Conservation (phyloP, 768 basidiomycete genomes). For the Auricularia sp. region DNA sequence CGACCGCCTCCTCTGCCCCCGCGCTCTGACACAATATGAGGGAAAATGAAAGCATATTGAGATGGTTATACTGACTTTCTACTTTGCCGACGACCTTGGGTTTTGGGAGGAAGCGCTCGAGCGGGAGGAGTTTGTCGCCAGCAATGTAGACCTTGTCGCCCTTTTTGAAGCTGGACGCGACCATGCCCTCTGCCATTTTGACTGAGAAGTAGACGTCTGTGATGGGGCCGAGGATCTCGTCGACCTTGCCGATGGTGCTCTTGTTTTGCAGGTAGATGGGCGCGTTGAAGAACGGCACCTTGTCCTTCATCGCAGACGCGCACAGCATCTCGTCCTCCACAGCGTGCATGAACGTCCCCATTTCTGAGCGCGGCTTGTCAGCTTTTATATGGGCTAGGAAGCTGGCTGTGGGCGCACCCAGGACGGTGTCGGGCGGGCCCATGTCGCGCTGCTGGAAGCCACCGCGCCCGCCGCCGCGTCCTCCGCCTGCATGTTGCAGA, state of each 20-base stretch:
- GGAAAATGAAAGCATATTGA: neutral
- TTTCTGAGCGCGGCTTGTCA: slow-evolving; percentile 41
- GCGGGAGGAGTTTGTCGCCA: slow-evolving; percentile 92
- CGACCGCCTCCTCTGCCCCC: neutral
- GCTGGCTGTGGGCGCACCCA: slow-evolving; percentile 36
- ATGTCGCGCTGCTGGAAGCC: slow-evolving; percentile 61
- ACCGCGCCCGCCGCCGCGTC: slow-evolving; percentile 34
- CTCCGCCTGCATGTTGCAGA: neutral
- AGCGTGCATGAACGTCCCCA: slow-evolving; percentile 86
- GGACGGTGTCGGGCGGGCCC: slow-evolving; percentile 71
- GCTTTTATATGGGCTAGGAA: neutral
- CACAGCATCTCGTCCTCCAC: slow-evolving; percentile 99
- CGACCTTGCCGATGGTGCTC: slow-evolving; percentile 90
- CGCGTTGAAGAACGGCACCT: slow-evolving; percentile 98
- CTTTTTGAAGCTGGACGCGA: slow-evolving; percentile 89
- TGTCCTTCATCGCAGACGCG: slow-evolving; percentile 69
- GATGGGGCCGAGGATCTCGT: slow-evolving; percentile 98
- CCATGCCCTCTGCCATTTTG: slow-evolving; percentile 95
- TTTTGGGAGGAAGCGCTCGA: slow-evolving; percentile 94
- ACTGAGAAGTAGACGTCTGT: slow-evolving; percentile 97
- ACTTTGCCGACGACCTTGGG: slow-evolving; percentile 61
- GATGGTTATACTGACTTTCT: neutral
- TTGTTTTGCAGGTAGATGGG: slow-evolving; percentile 97
- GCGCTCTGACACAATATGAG: neutral
- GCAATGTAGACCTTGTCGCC: slow-evolving; percentile 98